Conservation (phyloP, 345 rosid species). For the Capsella bursapastoris region DNA sequence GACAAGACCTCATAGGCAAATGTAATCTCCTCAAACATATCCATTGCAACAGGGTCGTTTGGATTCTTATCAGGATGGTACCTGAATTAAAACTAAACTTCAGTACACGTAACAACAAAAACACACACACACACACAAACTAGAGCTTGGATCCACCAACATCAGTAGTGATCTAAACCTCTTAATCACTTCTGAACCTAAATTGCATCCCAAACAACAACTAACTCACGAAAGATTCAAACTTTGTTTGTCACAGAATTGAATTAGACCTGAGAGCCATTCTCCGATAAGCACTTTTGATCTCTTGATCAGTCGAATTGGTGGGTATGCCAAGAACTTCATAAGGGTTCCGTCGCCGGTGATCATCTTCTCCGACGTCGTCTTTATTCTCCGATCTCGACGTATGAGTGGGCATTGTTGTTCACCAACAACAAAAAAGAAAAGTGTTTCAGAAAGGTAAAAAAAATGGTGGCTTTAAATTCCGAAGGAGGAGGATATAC, state of each 20-base stretch:
- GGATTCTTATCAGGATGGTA: constrained; percentile 99
- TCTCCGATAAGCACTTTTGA: constrained; percentile 87
- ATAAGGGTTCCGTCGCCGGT: constrained; percentile 82
- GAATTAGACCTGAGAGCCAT: constrained; percentile 85
- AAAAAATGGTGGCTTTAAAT: constrained; percentile 11
- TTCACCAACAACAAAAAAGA: not conserved
- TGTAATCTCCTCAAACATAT: constrained; percentile 86
- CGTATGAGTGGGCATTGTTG: constrained; percentile 55
- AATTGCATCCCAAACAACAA: not conserved
- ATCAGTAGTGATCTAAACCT: not conserved
- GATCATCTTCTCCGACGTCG: constrained; percentile 56
- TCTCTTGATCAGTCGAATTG: constrained; percentile 87
- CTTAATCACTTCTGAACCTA: not conserved
- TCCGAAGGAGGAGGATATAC: not conserved
- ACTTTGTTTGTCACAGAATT: not conserved
- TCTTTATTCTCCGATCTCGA: constrained; percentile 67
- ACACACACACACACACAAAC: not conserved
- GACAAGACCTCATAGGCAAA: constrained; percentile 89
- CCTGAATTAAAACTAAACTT: constrained; percentile 50
- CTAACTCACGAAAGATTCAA: not conserved
- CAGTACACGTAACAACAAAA: not conserved
- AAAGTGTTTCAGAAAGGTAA: not conserved
- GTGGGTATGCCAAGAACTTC: constrained; percentile 77
- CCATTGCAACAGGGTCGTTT: constrained; percentile 87
- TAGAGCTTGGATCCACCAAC: not conserved